Percentiles rank a stretch among this genome's conserved stretches.
Conservation (phyloP, 345 rosid genomes). For the Citrus medica region DNA sequence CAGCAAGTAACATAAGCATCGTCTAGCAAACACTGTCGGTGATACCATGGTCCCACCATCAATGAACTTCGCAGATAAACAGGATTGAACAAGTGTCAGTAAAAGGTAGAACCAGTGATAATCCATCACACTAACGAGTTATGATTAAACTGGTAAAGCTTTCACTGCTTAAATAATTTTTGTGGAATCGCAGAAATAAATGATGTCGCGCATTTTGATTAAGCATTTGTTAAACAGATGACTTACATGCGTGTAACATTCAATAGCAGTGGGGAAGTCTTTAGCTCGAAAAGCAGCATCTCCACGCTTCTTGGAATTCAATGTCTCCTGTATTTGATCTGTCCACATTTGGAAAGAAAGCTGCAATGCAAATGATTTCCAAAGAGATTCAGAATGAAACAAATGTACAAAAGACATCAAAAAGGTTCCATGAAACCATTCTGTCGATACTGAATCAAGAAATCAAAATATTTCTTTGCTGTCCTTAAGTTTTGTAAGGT, state of each 20-base stretch:
- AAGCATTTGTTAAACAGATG: background rate
- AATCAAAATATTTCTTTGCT: background rate
- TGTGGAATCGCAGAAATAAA: background rate
- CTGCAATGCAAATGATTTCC: conserved; percentile 31
- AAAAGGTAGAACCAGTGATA: background rate
- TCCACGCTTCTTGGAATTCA: conserved; percentile 59
- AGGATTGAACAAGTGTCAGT: background rate
- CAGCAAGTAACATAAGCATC: conserved; percentile 71
- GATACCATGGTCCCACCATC: conserved; percentile 79
- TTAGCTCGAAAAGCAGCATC: conserved; percentile 61
- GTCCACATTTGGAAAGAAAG: conserved; percentile 79
- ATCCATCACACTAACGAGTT: background rate
- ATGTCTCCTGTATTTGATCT: conserved; percentile 65
- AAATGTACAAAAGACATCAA: background rate
- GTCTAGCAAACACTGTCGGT: conserved; percentile 74
- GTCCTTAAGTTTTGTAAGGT: background rate
- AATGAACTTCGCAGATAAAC: conserved; percentile 45
- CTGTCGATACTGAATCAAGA: background rate
- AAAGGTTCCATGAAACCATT: background rate
- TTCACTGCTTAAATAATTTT: background rate
- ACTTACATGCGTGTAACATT: conserved; percentile 56
- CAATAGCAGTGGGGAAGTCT: conserved; percentile 51
- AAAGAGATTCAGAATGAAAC: background rate
- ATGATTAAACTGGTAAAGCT: background rate
- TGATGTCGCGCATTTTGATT: background rate